Base-by-base conservation (phyloP, 768 basidiomycete species). In the Tylopilus cervinicoccineus region DNA sequence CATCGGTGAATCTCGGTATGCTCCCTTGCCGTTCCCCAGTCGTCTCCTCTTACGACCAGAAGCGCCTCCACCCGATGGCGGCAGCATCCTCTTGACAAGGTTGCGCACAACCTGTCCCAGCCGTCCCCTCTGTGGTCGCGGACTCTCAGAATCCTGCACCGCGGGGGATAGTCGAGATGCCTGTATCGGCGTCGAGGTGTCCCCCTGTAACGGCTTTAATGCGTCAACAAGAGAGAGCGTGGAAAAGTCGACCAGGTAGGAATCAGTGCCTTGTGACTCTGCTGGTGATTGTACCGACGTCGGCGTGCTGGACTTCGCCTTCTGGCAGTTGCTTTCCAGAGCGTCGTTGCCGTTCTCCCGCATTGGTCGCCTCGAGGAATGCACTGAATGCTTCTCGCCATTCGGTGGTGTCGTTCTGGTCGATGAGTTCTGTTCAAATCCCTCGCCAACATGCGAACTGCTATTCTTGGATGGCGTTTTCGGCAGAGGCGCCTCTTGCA, bases 1-100 rank as follows among this genome's bases (percentile, higher is more conserved):
- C 13, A 43, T 6, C 32, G 16, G 19, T 12, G 34, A 36, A 20
- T 20, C 34, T 5, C 32, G 5, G 26, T 5, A 36, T 2, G 32
- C 12, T 2, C 45, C 16, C 23, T 41, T 40, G 34, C 14, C 24
- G 2, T 38, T 20, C 26, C 26, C 26, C 9, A 9, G 5, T 9
- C 9, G 26, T 27, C 26, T 27, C 26, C 5, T 27, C 26, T 9
- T n/a, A n/a, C 29, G 29, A 6, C 29, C 29, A 31, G 3, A 31
- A 31, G 26, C 9, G 5, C 26, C 26, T 27, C 29, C 14, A 0
- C 44, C 40, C 38, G 46, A 51, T 13, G 55, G 51, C 29, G 47
- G 59, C 4, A 57, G 19, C 43, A 65, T 55, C 33, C 20, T 53
- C 51, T 51, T 58, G 4, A 67, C 54, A 39, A 65, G 45, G 7